Evolutionary conservation across 768 basidiomycete species (phyloP).

Genomic region (Tylopilus sp.): DNA sequence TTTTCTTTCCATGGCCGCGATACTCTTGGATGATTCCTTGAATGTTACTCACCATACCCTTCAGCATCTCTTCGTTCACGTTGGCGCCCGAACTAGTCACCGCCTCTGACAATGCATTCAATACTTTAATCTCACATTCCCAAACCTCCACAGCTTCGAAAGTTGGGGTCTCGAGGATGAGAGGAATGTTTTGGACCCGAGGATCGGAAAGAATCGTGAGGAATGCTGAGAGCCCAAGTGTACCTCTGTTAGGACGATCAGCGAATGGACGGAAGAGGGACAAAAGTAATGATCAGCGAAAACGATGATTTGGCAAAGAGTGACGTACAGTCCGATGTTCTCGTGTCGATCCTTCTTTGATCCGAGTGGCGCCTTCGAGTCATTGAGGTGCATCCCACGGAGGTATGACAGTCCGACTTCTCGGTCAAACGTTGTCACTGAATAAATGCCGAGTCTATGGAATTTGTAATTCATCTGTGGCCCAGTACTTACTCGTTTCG

Average conservation of each 20-base stretch:
- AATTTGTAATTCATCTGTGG: not conserved
- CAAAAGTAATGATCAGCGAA: not conserved
- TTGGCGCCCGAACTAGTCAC: not conserved
- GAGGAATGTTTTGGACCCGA: slow-evolving; percentile 64
- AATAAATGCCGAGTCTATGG: too few species aligned
- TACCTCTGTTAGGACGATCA: slow-evolving; percentile 45
- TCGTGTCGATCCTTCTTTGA: slow-evolving; percentile 79
- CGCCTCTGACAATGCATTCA: slow-evolving; percentile 42
- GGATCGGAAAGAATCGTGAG: slow-evolving; percentile 63
- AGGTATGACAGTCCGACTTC: slow-evolving; percentile 71
- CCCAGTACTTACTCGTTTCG: slow-evolving; percentile 19
- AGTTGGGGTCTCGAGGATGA: slow-evolving; percentile 80
- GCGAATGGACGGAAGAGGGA: not conserved
- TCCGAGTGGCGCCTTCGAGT: slow-evolving; percentile 62
- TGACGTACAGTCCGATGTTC: slow-evolving; percentile 75
- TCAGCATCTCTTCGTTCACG: not conserved
- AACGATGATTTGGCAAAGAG: not conserved
- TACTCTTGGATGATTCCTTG: slow-evolving; percentile 12
- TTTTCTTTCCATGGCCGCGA: slow-evolving; percentile 4
- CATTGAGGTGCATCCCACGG: slow-evolving; percentile 83
- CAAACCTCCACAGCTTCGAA: slow-evolving; percentile 67
- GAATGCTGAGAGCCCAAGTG: slow-evolving; percentile 63
- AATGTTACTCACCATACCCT: slow-evolving; percentile 11
- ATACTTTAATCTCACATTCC: slow-evolving; percentile 66
- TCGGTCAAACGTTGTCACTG: slow-evolving; percentile 67